phyloP scores from a whole-genome alignment of 2,329 filamentous ascomycete genomes.

The Metarhizium guizhouense region DNA sequence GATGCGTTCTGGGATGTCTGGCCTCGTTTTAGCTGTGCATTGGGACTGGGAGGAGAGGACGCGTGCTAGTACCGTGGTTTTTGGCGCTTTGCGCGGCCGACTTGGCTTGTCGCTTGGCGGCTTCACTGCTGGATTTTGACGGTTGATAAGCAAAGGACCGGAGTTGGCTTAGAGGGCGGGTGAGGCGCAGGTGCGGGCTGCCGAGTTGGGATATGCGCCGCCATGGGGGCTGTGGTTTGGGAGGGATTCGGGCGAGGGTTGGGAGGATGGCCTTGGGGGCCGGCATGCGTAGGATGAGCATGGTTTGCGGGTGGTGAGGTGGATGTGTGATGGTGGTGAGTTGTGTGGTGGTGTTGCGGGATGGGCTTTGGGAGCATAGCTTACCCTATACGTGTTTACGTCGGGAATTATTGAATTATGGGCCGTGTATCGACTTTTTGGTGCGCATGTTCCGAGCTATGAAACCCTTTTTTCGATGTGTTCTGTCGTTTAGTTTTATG shows the following conservation, averaged over 20 bases:
- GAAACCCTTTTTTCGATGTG: no score
- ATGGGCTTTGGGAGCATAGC: no score
- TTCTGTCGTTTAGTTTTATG: no score
- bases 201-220: not conserved
- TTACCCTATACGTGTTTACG: no score
- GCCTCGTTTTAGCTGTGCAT: not conserved
- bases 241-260: not conserved
- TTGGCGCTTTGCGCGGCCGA: constrained; percentile 13
- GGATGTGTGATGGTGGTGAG: no score
- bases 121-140: not conserved
- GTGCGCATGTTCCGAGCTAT: no score
- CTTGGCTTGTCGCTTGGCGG: constrained; percentile 13
- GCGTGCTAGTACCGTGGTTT: constrained; percentile 10
- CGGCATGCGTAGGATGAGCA: not conserved
- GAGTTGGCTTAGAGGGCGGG: not conserved
- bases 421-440: no score
- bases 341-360: no score
- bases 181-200: not conserved
- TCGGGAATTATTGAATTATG: no score
- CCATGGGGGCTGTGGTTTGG: not conserved
- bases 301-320: not conserved
- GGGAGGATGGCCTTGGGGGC: not conserved
- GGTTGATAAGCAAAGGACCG: not conserved
- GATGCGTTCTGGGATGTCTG: constrained; percentile 47
- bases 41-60: not conserved